Evolutionary conservation across 1,284 basidiomycete species (phyloP), one percentile per base, ranked within the genome.

Genomic region (Boletellus dicymbophilus): DNA sequence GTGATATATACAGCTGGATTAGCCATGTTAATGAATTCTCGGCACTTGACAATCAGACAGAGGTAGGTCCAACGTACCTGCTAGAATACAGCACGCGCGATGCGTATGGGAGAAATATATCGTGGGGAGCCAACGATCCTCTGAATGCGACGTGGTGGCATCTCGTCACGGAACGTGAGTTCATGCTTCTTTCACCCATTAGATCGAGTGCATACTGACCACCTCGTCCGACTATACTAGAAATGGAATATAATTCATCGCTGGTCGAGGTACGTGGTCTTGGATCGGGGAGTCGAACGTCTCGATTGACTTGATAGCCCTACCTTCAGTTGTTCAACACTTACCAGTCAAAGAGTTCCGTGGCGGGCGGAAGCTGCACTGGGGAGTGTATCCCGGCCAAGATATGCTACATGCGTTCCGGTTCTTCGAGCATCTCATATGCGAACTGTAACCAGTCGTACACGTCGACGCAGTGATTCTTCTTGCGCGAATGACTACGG

Each of bases 101-200:
- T 10, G 68, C 73, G 3, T 79, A 77, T 51, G 73, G 70, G 0
- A 49, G 56, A 30, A 73, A 71, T 50, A 72, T 79, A 37, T 58
- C 62, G 9, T 79, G 78, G 77, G 72, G 70, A 4, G 50, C 53
- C 15, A 58, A 63, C 20, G 75, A 72, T 16, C 74, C 78, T 3
- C 61, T 79, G 12, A 80, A 80, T 51, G 77, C 74, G 12, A 77
- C 77, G 0, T 80, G 77, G 71, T 79, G 75, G 74, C 73, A 77
- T 41, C 66, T 66, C 8, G 66, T 79, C 20, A 79, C 78, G 0
- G 73, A 78, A 39, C 59, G 69, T 69, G 44, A 30, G 62, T 67
- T 5, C 7, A 3, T 16, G 13, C 30, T n/a, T 7, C 18, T n/a
- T 33, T 18, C 6, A 16, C 16, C 8, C 31, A 8, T 16, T 33